Evolutionary conservation across 371 early-diverging fungal genomes (phyloP), one percentile per base, ranked within the genome.

Genomic region (Mortierella polycephala): DNA sequence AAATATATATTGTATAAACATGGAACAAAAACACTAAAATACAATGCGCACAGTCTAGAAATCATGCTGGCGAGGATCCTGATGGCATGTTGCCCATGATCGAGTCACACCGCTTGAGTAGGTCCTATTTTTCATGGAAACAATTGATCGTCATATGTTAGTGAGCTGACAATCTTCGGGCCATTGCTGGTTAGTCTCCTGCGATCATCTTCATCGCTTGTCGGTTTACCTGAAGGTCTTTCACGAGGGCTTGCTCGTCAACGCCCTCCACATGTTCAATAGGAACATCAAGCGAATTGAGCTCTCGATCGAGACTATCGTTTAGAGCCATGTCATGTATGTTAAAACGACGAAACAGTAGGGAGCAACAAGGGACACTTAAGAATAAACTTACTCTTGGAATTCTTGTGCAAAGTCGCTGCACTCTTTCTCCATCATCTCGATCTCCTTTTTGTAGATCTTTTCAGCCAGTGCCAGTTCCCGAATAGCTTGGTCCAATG

Each of bases 401-500:
- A 79, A 69, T 23, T 72, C 70, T 18, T 73, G 62, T 1, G 74
- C 66, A 57, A 73, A 66, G 2, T 65, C 62, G 10, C 37, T 41
- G 51, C 74, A 79, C 7, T 79, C 70, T 1, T 18, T 30, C 39
- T 79, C 74, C 41, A 79, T 57, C 5, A 42, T 30, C 18, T 51
- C 58, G 13, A 79, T 60, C 37, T 73, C 80, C 47, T 46, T 46
- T 45, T 69, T 69, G 74, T 61, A 69, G 11, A 69, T 73, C 11
- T 51, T 69, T 54, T 73, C 73, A 0, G 80, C 80, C n/a, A 62
- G 45, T 0, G 45, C 7, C 8, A 79, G 64, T 45, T 79, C 80
- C 11, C 73, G 67, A 20, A 79, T 79, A 0, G 80, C 80, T 37
- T 79, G 73, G 51, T 72, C 70, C 30, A 79, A 54, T 0, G 73